phyloP scores from a whole-genome alignment of 2,329 filamentous ascomycete species.

The Domatiomyces globalis region DNA sequence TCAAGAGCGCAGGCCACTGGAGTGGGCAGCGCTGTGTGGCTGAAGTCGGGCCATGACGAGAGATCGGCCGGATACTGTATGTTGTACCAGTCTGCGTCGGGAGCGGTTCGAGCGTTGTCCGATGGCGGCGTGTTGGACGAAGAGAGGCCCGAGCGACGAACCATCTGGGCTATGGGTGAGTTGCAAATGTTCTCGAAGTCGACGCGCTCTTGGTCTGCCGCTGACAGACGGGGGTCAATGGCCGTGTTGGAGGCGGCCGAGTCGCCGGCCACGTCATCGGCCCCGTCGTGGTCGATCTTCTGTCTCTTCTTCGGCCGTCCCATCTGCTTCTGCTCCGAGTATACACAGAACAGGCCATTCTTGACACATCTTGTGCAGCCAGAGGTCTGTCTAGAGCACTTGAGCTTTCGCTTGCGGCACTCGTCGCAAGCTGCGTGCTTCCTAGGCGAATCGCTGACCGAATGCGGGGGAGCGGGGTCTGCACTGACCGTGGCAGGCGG shows the following conservation, averaged over 20 bases:
- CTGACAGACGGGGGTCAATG: conserved; percentile 8
- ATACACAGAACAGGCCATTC: conserved; percentile 30
- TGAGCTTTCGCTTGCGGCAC: conserved; percentile 35
- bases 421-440: conserved; percentile 36
- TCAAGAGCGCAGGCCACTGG: conserved; percentile 9
- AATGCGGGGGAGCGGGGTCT: not conserved
- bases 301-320: conserved; percentile 33
- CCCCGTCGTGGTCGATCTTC: conserved; percentile 18
- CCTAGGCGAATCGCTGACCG: conserved; percentile 19
- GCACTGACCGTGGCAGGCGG: not conserved
- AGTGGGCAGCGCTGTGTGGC: conserved; percentile 18
- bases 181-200: conserved; percentile 16
- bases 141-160: not conserved
- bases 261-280: not conserved
- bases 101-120: conserved; percentile 7
- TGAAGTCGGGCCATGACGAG: conserved; percentile 30
- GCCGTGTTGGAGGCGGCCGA: not conserved
- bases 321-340: conserved; percentile 36
- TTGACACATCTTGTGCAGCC: conserved; percentile 32
- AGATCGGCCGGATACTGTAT: conserved; percentile 20
- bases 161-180: conserved; percentile 8
- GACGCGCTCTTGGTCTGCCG: conserved; percentile 8
- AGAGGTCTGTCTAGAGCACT: conserved; percentile 32
- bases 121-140: conserved; percentile 4
- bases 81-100: conserved; percentile 3